Evolutionary conservation across 1,284 basidiomycete species (phyloP).

Genomic region (Malassezia dermatis): DNA sequence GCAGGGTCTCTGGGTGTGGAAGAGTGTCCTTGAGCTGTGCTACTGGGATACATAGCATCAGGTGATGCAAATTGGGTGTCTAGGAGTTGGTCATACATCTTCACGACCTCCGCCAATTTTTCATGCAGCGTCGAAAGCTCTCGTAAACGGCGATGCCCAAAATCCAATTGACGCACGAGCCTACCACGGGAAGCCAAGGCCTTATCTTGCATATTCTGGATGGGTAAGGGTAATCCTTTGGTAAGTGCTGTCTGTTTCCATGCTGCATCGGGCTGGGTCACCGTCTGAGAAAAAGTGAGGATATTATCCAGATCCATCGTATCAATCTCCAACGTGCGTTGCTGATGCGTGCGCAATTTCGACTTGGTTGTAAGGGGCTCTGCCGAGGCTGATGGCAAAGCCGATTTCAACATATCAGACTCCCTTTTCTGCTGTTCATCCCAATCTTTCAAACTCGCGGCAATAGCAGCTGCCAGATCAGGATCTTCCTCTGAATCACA

Average conservation of each 20-base stretch:
- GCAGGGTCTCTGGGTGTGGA: not conserved
- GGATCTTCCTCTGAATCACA: conserved; percentile 77
- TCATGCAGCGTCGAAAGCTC: conserved; percentile 81
- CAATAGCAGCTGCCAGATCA: conserved; percentile 84
- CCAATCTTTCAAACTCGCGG: conserved; percentile 73
- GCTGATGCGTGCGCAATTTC: not conserved
- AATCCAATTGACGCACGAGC: conserved; percentile 70
- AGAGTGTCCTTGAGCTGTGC: not conserved
- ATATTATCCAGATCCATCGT: conserved; percentile 39
- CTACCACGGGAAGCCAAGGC: conserved; percentile 71
- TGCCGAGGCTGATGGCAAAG: not conserved
- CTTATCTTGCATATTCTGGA: conserved; percentile 59
- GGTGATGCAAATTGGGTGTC: conserved; percentile 60
- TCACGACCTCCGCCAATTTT: conserved; percentile 79
- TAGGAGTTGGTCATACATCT: conserved; percentile 73
- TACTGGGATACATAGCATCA: not conserved
- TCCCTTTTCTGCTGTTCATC: not conserved
- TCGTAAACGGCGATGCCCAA: conserved; percentile 76
- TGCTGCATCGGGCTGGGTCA: conserved; percentile 7
- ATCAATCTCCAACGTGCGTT: conserved; percentile 29
- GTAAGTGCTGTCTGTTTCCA: conserved; percentile 2
- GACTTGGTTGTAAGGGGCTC: not conserved
- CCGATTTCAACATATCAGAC: no score
- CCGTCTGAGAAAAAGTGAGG: conserved; percentile 40
- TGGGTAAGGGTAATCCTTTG: conserved; percentile 10